Evolutionary conservation across 805 yeast genomes (phyloP), one percentile per base, ranked within the genome.

Genomic region (Priceomyces haplophilus): DNA sequence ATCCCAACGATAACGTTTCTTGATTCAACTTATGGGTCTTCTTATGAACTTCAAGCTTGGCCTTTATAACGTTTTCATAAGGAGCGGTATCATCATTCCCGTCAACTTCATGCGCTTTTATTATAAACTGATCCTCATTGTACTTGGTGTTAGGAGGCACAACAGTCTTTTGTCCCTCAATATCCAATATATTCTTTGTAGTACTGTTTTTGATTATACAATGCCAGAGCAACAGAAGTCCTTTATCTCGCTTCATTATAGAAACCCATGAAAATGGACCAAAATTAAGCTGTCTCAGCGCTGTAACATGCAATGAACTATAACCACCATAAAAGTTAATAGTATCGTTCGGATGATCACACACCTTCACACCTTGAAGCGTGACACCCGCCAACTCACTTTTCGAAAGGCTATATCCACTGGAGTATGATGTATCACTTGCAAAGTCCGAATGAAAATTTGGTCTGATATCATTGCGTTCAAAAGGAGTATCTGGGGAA

Each of bases 201-300:
- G 25, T 11, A 17, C n/a, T 34, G 7, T 13, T 6, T 20, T 33
- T 15, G 12, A 18, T 25, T 7, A 21, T 12, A 15, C 32, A 24
- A 7, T 23, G 32, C 43, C 52, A 48, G 5, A 45, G 12, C 12
- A 33, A 15, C 42, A 33, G 25, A 23, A 55, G 29, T 17, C 46
- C 56, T 7, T 62, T 65, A 54, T 78, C 82, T 43, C 65, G 73
- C 43, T 70, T 68, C 45, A 77, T 55, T 25, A 70, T 40, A 0
- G 78, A 55, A 3, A 67, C 49, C 67, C 76, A 69, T 2, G 77
- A 56, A 17, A 74, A 58, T 0, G 81, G 80, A 1, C 80, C 81
- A 49, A 69, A 72, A 49, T 69, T 69, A 17, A 36, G 23, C n/a
- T 65, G 48, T 21, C 53, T 43, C 4, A 55, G 55, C 17, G 59